Evolutionary conservation across 768 basidiomycete species (phyloP), one percentile per base, ranked within the genome.

Genomic region (Hygrophorus pudorinus): DNA sequence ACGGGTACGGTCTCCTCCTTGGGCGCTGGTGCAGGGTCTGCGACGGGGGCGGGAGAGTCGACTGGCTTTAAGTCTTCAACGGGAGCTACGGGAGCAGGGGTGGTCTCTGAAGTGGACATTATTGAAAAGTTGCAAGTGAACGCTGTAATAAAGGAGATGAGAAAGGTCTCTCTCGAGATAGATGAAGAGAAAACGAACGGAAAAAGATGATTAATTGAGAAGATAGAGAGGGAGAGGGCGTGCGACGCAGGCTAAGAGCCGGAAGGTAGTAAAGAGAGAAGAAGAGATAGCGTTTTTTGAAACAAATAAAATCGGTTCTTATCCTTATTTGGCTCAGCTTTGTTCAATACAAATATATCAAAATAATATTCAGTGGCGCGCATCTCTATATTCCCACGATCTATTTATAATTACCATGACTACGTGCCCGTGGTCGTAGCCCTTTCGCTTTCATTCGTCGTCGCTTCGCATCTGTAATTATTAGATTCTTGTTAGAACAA

Each of bases 41-140:
- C 50, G 47, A 54, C 63, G 46, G 55, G 59, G 40, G 56, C 59
- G 42, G 67, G 51, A 39, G 66, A 56, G 59, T 76, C 77, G 48
- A 56, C 60, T 51, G 64, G 63, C 65, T 73, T 73, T 47, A 67
- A 63, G 60, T 78, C 80, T 64, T 79, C 78, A 45, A 66, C 63
- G 61, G 69, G 57, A 40, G 56, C 65, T 55, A 59, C 70, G 58
- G 67, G 67, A 55, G 63, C 56, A 49, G 63, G 57, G 59, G 69
- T 56, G 59, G 66, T 63, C 65, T 81, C 83, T 57, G 80, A 62
- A 65, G 82, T 75, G 73, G 87, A 88, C 85, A 91, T 89, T 86
- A 87, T 78, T 67, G 65, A 69, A 60, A 65, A 67, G 65, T 61
- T 66, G 61, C 65, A 69, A 71, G 68, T 71, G 73, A 74, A 76